Conservation (phyloP, 1,284 basidiomycete species). For the Sutorius eximius region DNA sequence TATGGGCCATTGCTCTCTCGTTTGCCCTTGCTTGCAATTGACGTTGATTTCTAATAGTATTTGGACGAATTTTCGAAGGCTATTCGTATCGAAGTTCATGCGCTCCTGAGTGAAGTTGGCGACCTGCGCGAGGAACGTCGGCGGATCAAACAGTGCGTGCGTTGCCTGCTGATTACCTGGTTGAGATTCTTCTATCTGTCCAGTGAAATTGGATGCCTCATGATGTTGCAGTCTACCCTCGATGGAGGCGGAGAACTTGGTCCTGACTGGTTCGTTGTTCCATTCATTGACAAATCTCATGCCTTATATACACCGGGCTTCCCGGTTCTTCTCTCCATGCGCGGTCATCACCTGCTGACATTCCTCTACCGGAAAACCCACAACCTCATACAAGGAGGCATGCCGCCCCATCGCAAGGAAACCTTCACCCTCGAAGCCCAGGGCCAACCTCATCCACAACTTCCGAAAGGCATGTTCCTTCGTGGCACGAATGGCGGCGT, state of each 20-base stretch:
- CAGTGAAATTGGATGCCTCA: conserved; percentile 65
- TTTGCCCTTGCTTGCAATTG: neutral
- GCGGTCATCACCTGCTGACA: neutral
- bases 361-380: neutral
- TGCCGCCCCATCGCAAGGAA: conserved; percentile 39
- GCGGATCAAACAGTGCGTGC: conserved; percentile 61
- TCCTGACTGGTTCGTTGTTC: conserved; percentile 48
- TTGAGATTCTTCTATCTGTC: neutral
- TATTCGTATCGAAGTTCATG: conserved; percentile 66
- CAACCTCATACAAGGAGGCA: conserved; percentile 51
- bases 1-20: conserved; percentile 27
- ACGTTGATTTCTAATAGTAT: conserved; percentile 44
- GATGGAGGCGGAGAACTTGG: conserved; percentile 64
- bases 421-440: conserved; percentile 40
- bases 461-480: conserved; percentile 30
- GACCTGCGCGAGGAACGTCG: conserved; percentile 69
- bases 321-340: neutral
- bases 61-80: conserved; percentile 76
- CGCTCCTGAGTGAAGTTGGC: conserved; percentile 70
- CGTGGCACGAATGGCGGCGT: conserved; percentile 70
- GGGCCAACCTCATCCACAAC: conserved; percentile 34
- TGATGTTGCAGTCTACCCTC: conserved; percentile 63
- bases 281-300: neutral
- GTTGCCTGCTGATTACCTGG: neutral
- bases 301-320: neutral